phyloP scores from a whole-genome alignment of 768 basidiomycete genomes.

The Pisolithus microcarpus region DNA sequence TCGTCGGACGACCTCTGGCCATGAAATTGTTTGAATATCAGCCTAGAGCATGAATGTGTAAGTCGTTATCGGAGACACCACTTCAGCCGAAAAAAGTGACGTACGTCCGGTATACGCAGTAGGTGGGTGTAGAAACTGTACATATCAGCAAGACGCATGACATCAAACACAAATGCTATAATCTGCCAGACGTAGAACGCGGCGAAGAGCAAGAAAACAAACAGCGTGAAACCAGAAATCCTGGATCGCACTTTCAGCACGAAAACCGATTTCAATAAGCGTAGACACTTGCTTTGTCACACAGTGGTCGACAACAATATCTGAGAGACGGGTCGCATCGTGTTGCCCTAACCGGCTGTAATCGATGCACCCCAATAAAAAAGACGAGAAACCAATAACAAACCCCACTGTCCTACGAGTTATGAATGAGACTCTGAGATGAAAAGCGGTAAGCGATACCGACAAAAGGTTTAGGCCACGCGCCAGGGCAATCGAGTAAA shows the following conservation, averaged over 20 bases:
- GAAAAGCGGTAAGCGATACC: conserved; percentile 31
- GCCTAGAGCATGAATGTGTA: conserved; percentile 47
- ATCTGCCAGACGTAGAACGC: conserved; percentile 89
- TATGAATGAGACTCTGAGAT: conserved; percentile 18
- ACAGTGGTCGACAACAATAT: conserved; percentile 79
- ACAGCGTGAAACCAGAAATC: conserved; percentile 74
- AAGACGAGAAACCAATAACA: conserved; percentile 97
- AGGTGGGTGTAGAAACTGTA: conserved; percentile 94
- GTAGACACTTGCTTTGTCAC: conserved; percentile 60
- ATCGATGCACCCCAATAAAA: conserved; percentile 91
- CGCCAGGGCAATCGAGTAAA: conserved; percentile 89
- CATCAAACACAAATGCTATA: conserved; percentile 63
- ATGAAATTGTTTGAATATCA: conserved; percentile 96
- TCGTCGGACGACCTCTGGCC: conserved; percentile 89
- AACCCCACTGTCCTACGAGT: conserved; percentile 85
- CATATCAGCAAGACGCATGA: conserved; percentile 84
- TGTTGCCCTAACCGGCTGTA: conserved; percentile 73
- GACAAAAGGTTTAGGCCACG: conserved; percentile 92
- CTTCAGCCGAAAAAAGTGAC: conserved; percentile 25
- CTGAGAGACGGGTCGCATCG: conserved; percentile 59
- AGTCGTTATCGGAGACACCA: conserved; percentile 8
- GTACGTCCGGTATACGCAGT: conserved; percentile 89
- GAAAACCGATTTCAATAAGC: not conserved
- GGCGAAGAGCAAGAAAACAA: conserved; percentile 83
- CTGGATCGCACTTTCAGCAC: conserved; percentile 32